Conservation (phyloP, 257 asterid genomes). For the Datura wrightii region DNA sequence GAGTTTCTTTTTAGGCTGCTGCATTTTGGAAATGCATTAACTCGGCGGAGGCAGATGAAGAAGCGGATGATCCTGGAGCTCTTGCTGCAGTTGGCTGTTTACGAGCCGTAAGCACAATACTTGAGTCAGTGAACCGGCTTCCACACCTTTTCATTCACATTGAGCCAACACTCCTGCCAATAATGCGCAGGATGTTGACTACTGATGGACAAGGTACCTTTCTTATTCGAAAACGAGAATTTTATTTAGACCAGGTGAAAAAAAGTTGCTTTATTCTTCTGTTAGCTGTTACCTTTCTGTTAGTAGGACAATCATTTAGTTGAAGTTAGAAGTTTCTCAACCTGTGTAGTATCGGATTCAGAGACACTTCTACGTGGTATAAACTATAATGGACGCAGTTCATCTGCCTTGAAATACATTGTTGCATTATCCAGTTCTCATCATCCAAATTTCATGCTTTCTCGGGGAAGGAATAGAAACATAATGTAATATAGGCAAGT, state of each 20-base stretch:
- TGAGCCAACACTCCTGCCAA: conserved; percentile 92
- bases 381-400: not conserved
- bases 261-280: conserved; percentile 52
- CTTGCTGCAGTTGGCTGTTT: conserved; percentile 99
- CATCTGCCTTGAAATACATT: not conserved
- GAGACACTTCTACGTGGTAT: not conserved
- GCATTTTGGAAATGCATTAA: conserved; percentile 99
- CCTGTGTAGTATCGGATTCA: not conserved
- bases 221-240: not conserved
- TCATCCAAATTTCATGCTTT: conserved; percentile 18
- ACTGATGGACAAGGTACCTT: conserved; percentile 91
- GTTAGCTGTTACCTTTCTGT: conserved; percentile 7
- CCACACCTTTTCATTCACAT: conserved; percentile 84
- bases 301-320: conserved; percentile 1
- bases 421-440: conserved; percentile 18
- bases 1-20: conserved; percentile 67
- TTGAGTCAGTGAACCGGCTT: conserved; percentile 91
- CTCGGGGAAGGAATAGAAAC: not conserved
- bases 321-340: conserved; percentile 8
- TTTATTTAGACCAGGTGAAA: not conserved
- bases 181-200: conserved; percentile 96
- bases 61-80: conserved; percentile 98
- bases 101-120: conserved; percentile 99
- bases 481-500: not conserved
- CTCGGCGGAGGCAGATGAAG: conserved; percentile 90